Evolutionary conservation across 1,284 basidiomycete species (phyloP).

Genomic region (Apiotrichum gamsii): DNA sequence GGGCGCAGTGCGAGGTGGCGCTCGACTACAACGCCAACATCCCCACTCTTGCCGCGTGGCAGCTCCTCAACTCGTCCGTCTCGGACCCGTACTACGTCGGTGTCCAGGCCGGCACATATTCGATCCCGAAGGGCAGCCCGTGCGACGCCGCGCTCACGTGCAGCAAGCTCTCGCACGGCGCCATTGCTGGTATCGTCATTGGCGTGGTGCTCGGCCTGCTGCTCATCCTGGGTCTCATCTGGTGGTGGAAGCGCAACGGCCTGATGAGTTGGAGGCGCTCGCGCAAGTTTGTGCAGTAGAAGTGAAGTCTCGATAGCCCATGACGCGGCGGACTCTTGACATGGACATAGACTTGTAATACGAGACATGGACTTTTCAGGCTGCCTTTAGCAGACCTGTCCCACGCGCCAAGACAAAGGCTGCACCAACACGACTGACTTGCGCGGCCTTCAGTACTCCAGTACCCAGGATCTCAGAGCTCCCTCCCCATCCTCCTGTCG

Average conservation of each 20-base stretch:
- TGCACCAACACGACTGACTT: too few relatives aligned
- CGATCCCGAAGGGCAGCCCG: constrained; percentile 60
- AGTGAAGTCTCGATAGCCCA: too few relatives aligned
- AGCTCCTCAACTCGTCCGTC: constrained; percentile 26
- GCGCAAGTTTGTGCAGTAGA: too few relatives aligned
- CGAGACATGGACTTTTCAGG: too few relatives aligned
- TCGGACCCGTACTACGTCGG: constrained; percentile 69
- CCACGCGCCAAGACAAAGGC: too few relatives aligned
- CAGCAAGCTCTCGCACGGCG: constrained; percentile 54
- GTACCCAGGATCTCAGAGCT: too few relatives aligned
- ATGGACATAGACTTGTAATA: too few relatives aligned
- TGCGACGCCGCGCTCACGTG: constrained; percentile 68
- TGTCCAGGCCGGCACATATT: constrained; percentile 62
- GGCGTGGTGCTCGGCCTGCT: constrained; percentile 58
- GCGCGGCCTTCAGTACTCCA: too few relatives aligned
- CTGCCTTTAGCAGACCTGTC: too few relatives aligned
- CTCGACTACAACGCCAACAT: constrained; percentile 72
- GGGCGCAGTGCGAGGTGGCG: constrained; percentile 43
- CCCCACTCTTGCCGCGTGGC: constrained; percentile 64
- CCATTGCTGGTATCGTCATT: constrained; percentile 59
- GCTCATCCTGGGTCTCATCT: background rate
- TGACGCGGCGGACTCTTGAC: too few relatives aligned
- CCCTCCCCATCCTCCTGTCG: too few relatives aligned
- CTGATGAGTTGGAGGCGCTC: background rate
- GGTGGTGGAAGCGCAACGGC: background rate